Percentiles rank a stretch among this genome's conserved stretches.
Evolutionary conservation across 108 stramenopile species (phyloP).

Genomic region (Mediolabrus comicus): DNA sequence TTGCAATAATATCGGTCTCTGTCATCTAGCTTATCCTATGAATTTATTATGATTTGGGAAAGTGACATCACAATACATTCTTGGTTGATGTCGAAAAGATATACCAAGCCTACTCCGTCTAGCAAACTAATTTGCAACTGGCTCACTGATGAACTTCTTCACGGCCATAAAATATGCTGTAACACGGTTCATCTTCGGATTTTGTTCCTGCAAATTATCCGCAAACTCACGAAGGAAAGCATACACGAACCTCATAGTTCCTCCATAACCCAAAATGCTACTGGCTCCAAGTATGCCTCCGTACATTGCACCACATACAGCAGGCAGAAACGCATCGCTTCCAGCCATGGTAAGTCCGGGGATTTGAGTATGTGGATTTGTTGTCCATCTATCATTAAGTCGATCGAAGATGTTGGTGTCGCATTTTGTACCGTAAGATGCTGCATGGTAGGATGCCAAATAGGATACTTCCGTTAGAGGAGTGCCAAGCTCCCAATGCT

Average conservation of each 20-base stretch:
- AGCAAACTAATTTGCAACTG: constrained; percentile 27
- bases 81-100: too few species aligned
- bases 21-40: too few species aligned
- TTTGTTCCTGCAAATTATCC: constrained; percentile 4
- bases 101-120: too few species aligned
- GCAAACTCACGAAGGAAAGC: constrained; percentile 23
- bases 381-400: constrained; percentile 58
- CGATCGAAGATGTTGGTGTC: constrained; percentile 44
- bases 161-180: constrained; percentile 16
- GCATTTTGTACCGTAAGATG: constrained; percentile 55
- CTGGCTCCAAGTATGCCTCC: constrained; percentile 54
- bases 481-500: constrained; percentile 47
- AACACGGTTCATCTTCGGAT: constrained; percentile 14
- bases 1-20: too few species aligned
- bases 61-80: too few species aligned
- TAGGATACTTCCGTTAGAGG: constrained; percentile 54
- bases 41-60: too few species aligned
- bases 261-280: constrained; percentile 4
- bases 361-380: constrained; percentile 45
- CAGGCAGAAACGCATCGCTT: constrained; percentile 51
- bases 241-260: constrained; percentile 7
- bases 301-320: constrained; percentile 59
- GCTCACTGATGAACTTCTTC: constrained; percentile 12
- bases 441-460: constrained; percentile 40
- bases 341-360: constrained; percentile 54